These are phyloP conservation scores for Kwoniella pini DNA, from an alignment of 768 basidiomycete genomes.

Conservation along the genomic window DNA sequence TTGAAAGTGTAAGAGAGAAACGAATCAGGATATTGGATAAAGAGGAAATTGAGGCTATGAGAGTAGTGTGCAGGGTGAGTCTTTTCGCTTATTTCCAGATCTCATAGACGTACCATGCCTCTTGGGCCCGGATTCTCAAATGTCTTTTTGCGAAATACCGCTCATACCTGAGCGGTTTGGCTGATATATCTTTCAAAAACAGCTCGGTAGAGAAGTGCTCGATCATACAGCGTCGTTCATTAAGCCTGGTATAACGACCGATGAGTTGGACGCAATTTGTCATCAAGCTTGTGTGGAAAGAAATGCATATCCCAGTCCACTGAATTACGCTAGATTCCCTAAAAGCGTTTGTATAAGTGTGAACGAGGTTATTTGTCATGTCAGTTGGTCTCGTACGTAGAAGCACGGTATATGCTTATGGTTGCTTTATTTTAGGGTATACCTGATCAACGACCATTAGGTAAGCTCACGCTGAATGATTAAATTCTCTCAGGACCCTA, in stretches of 20 bases:
- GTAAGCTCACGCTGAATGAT: conserved; percentile 3
- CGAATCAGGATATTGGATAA: conserved; percentile 61
- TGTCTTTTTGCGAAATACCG: no score
- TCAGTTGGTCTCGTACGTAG: no score
- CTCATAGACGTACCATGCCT: no score
- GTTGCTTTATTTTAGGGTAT: no score
- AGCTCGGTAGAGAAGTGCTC: conserved; percentile 91
- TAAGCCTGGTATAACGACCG: conserved; percentile 89
- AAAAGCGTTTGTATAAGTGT: conserved; percentile 96
- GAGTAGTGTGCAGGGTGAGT: conserved; percentile 77
- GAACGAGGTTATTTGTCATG: conserved; percentile 94
- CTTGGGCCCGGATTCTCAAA: no score
- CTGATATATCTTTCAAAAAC: no score
- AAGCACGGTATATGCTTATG: no score
- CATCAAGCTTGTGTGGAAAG: conserved; percentile 89
- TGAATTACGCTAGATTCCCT: conserved; percentile 87
- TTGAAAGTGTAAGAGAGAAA: conserved; percentile 58
- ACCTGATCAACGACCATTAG: conserved; percentile 65
- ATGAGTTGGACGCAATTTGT: conserved; percentile 89
- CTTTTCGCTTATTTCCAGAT: background rate
- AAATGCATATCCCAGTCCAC: conserved; percentile 87
- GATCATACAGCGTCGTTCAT: conserved; percentile 85
- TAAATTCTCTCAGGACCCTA: background rate
- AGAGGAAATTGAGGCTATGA: conserved; percentile 87
- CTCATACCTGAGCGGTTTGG: no score